Conservation (phyloP, 2,329 filamentous ascomycete genomes). For the Aspergillus sp. region DNA sequence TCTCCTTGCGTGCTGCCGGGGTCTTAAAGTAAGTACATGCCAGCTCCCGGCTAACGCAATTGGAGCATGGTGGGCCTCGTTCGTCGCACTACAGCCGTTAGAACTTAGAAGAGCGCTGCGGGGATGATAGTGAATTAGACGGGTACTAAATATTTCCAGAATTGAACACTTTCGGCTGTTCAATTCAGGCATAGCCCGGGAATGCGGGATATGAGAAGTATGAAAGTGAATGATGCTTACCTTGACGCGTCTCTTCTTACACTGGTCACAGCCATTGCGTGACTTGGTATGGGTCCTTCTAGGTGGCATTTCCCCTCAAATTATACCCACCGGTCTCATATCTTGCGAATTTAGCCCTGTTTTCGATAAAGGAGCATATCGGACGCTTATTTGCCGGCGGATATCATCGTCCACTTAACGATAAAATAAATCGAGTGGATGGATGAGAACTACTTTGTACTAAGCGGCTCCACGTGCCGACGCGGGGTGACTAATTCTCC, state of each 20-base stretch:
- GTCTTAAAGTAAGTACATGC: slow-evolving; percentile 33
- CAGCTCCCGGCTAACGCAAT: slow-evolving; percentile 41
- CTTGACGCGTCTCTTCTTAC: slow-evolving; percentile 47
- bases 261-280: slow-evolving; percentile 45
- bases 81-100: slow-evolving; percentile 41
- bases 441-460: no score
- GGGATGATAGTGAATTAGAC: not conserved
- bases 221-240: slow-evolving; percentile 23
- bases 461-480: not conserved
- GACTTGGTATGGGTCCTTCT: slow-evolving; percentile 47
- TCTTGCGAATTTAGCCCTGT: not conserved
- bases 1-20: slow-evolving; percentile 18
- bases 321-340: not conserved
- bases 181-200: no score
- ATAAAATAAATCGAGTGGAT: no score
- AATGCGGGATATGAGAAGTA: not conserved
- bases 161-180: no score
- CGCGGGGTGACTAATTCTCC: not conserved
- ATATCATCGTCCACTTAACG: no score
- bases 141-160: not conserved
- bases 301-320: slow-evolving; percentile 34
- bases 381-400: not conserved
- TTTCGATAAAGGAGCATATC: not conserved
- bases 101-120: slow-evolving; percentile 12
- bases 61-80: slow-evolving; percentile 41